phyloP scores from a whole-genome alignment of 2,329 filamentous ascomycete genomes.

The Fulvia fulva region DNA sequence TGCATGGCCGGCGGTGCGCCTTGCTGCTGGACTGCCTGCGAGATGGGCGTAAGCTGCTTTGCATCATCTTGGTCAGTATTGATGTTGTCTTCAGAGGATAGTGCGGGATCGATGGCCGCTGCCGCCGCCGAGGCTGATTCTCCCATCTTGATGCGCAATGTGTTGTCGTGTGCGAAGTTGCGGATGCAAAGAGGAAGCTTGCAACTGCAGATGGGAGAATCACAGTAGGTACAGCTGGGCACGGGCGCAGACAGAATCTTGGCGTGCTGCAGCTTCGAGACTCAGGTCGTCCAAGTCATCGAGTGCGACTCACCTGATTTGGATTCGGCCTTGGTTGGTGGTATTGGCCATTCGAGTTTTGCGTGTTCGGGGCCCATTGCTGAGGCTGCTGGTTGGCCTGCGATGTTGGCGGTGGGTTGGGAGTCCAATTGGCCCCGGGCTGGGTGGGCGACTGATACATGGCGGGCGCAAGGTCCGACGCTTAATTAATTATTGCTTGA shows the following conservation, averaged over 20 bases:
- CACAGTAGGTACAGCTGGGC: slow-evolving; percentile 21
- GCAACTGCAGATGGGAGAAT: slow-evolving; percentile 17
- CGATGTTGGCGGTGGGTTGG: slow-evolving; percentile 19
- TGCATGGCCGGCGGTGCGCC: slow-evolving; percentile 40
- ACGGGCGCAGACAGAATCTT: slow-evolving; percentile 17
- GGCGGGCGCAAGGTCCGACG: background rate
- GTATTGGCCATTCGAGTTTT: slow-evolving; percentile 6
- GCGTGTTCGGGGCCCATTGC: slow-evolving; percentile 14
- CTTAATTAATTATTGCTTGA: background rate
- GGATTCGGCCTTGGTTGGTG: slow-evolving; percentile 8
- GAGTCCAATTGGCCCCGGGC: slow-evolving; percentile 16
- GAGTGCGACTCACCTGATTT: slow-evolving; percentile 26
- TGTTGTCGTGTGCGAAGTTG: background rate
- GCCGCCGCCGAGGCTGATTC: slow-evolving; percentile 9
- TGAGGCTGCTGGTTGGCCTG: slow-evolving; percentile 21
- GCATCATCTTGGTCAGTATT: slow-evolving; percentile 25
- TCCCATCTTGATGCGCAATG: slow-evolving; percentile 20
- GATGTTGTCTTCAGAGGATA: slow-evolving; percentile 19
- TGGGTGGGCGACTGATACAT: slow-evolving; percentile 25
- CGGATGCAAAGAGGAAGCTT: slow-evolving; percentile 14
- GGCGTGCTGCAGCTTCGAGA: slow-evolving; percentile 20
- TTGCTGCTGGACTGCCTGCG: slow-evolving; percentile 33
- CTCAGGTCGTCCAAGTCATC: background rate
- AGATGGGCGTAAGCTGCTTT: slow-evolving; percentile 34
- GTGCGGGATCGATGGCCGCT: slow-evolving; percentile 30